Percentiles rank a stretch among this genome's conserved stretches.
Evolutionary conservation across 352 stramenopile genomes (phyloP).

Genomic region (Globisporangium acanthophoron): DNA sequence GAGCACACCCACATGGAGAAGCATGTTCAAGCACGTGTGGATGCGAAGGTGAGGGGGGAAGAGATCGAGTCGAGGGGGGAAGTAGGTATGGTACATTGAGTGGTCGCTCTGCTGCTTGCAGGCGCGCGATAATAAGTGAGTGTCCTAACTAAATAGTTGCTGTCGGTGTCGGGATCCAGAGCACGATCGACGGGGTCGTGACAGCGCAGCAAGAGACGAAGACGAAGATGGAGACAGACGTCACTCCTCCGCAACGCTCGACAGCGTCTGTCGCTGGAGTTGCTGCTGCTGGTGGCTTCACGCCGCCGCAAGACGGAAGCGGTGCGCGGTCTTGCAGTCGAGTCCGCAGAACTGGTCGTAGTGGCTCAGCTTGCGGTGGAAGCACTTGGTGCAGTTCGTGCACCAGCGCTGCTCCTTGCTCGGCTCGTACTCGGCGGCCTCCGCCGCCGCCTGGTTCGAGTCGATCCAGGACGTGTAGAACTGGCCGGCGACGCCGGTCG

Average conservation of each 20-base stretch:
- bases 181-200: not conserved
- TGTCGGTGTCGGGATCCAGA: not conserved
- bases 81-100: not conserved
- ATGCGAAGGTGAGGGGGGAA: not conserved
- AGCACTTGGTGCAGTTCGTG: conserved; percentile 76
- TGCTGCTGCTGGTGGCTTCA: conserved; percentile 21
- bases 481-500: conserved; percentile 1
- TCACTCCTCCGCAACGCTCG: too few species aligned
- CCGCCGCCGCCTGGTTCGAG: conserved; percentile 13
- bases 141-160: conserved; percentile 1
- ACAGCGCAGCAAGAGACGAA: not conserved
- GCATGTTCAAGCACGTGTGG: not conserved
- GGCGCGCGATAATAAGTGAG: conserved; percentile 1
- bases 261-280: not conserved
- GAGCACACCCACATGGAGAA: too few species aligned
- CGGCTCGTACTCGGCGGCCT: conserved; percentile 34
- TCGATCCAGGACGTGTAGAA: conserved; percentile 16
- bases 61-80: not conserved
- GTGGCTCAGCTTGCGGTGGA: conserved; percentile 55
- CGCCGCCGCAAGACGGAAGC: conserved; percentile 14
- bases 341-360: conserved; percentile 67
- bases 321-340: conserved; percentile 66
- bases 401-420: conserved; percentile 74
- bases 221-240: too few species aligned
- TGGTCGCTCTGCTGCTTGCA: not conserved